Base-by-base conservation (phyloP, 768 basidiomycete species). In the Kwoniella botswanensis region DNA sequence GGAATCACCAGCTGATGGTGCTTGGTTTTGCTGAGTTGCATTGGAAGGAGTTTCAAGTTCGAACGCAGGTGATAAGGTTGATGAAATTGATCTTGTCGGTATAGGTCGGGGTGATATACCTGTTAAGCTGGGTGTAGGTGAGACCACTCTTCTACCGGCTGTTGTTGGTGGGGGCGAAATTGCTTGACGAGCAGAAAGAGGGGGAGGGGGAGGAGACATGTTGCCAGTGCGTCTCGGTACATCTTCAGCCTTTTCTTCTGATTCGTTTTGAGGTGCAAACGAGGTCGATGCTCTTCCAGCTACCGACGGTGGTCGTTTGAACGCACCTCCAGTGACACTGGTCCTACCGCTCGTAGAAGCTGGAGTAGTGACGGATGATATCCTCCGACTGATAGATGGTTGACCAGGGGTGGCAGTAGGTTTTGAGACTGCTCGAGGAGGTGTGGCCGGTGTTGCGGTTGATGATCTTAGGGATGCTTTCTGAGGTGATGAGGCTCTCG, bases 341-440 rank as follows among this genome's bases (percentile, higher is more conserved):
- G 71, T 62, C 9, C 65, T 57, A 43, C 70, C 56, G 13, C 54
- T 21, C n/a, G 68, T 41, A 2, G 60, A 26, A 60, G 60, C 29
- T n/a, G 76, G 50, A 6, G 63, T 54, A 61, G 70, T 82, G 55
- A 67, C 74, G 43, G 75, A 64, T 42, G 67, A 62, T 15, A 63
- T 43, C 29, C 58, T 43, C n/a, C 63, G 41, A 62, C 35, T 42
- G 7, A 26, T 18, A 1, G 68, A 41, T 53, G 59, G 46, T n/a
- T 59, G 43, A 54, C 46, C 59, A 21, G 17, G 79, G 67, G 77
- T 17, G 86, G 83, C 77, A 52, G 63, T 50, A 9, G 68, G 63
- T 90, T 90, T 26, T 84, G 86, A 21, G 22, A 73, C 62, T 7
- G 64, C 65, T 11, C 74, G 56, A 10, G 73, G 66, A 12, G 77